Percentiles rank a stretch among this genome's conserved stretches.
Conservation (phyloP, 768 basidiomycete genomes). For the Podaxis sp. region DNA sequence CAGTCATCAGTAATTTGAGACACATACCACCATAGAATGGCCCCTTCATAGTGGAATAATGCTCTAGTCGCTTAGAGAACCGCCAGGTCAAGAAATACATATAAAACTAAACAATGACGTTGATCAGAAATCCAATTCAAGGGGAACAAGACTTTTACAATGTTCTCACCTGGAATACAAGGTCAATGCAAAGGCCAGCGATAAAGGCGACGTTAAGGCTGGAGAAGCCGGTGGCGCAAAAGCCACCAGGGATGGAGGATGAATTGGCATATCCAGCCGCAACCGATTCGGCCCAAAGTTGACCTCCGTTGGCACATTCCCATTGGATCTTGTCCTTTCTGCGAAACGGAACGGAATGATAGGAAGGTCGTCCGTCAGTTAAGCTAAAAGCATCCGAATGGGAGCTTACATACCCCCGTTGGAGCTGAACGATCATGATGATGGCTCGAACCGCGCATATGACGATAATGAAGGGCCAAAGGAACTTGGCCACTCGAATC, state of each 20-base stretch:
- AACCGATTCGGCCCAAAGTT: slow-evolving; percentile 48
- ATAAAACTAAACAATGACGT: slow-evolving; percentile 48
- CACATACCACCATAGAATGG: slow-evolving; percentile 53
- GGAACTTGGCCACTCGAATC: slow-evolving; percentile 56
- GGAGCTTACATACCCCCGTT: slow-evolving; percentile 52
- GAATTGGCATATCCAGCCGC: slow-evolving; percentile 36
- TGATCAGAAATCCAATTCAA: slow-evolving; percentile 14
- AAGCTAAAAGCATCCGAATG: slow-evolving; percentile 15
- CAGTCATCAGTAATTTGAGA: slow-evolving; percentile 14
- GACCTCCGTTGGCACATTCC: slow-evolving; percentile 71
- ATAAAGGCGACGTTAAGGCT: slow-evolving; percentile 65
- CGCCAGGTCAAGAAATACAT: slow-evolving; percentile 77
- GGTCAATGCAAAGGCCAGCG: slow-evolving; percentile 54
- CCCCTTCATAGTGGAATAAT: slow-evolving; percentile 62
- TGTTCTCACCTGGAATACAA: slow-evolving; percentile 58
- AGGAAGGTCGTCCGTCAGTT: slow-evolving; percentile 18
- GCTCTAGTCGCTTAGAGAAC: slow-evolving; percentile 64
- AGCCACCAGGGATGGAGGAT: slow-evolving; percentile 44
- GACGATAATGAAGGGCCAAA: slow-evolving; percentile 71
- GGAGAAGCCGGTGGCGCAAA: slow-evolving; percentile 58
- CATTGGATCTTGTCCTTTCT: slow-evolving; percentile 67
- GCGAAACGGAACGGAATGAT: slow-evolving; percentile 16
- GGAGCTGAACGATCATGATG: slow-evolving; percentile 69
- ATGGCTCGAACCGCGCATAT: slow-evolving; percentile 60
- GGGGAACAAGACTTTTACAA: slow-evolving; percentile 17